phyloP scores from a whole-genome alignment of 2,329 filamentous ascomycete genomes.

The Teratosphaeria epicoccoides region DNA sequence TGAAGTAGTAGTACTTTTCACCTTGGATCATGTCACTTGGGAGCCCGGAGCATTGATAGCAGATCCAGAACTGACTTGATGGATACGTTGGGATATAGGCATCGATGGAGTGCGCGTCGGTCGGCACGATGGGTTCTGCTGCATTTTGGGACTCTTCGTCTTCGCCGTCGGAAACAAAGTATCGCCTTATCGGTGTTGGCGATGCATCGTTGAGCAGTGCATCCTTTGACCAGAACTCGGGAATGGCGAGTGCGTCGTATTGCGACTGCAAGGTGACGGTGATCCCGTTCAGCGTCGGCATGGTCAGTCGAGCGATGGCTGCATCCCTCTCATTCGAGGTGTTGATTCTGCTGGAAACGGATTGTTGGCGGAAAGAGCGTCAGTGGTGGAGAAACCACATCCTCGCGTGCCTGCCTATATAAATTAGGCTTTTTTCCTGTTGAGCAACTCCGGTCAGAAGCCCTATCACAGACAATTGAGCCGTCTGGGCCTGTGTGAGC shows the following conservation, averaged over 20 bases:
- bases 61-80: constrained; percentile 35
- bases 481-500: too few species aligned
- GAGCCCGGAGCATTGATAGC: constrained; percentile 23
- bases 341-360: too few species aligned
- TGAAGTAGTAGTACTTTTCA: constrained; percentile 33
- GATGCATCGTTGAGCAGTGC: background rate
- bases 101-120: background rate
- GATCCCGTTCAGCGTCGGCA: constrained; percentile 30
- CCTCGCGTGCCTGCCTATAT: too few species aligned
- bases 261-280: constrained; percentile 32
- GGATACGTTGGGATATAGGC: constrained; percentile 28
- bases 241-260: constrained; percentile 29
- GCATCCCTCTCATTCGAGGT: too few species aligned
- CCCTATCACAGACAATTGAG: too few species aligned
- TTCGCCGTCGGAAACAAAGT: constrained; percentile 17
- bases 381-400: too few species aligned
- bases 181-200: background rate
- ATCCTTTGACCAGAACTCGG: constrained; percentile 18
- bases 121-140: background rate
- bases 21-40: background rate
- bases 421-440: too few species aligned
- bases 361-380: too few species aligned
- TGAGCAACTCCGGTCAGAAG: too few species aligned
- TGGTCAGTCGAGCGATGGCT: too few species aligned
- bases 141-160: constrained; percentile 5